A percentile compares a stretch with the other conserved stretches of the same genome.
phyloP scores from a whole-genome alignment of 176 grass and related monocot species.

The Musa beccarii region DNA sequence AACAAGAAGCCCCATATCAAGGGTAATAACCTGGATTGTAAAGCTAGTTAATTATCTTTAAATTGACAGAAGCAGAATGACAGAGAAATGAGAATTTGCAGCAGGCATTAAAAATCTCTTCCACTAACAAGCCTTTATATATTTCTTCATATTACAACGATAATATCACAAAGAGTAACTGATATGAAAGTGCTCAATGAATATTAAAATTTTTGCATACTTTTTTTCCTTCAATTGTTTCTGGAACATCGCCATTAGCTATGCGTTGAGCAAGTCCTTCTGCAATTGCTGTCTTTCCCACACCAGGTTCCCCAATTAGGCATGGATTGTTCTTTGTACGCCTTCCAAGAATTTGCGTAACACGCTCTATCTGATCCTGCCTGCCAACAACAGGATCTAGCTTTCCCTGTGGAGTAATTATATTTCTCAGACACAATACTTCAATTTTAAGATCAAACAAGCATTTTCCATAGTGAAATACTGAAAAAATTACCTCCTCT shows the following conservation, averaged over 20 bases:
- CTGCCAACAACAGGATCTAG: conserved; percentile 92
- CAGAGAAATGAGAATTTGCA: background rate
- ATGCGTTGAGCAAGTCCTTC: conserved; percentile 95
- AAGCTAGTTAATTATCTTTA: background rate
- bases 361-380: conserved; percentile 80
- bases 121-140: background rate
- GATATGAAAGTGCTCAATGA: background rate
- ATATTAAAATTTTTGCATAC: conserved; percentile 24
- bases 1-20: conserved; percentile 99
- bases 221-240: conserved; percentile 99
- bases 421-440: background rate
- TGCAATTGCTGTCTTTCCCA: conserved; percentile 98
- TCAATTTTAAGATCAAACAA: background rate
- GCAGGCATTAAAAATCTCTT: background rate
- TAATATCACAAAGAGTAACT: background rate
- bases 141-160: background rate
- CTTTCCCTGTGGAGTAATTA: conserved; percentile 49
- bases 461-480: background rate
- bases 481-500: conserved; percentile 57
- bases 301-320: conserved; percentile 95
- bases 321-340: conserved; percentile 98
- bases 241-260: conserved; percentile 80
- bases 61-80: background rate
- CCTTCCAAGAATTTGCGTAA: conserved; percentile 91
- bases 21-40: conserved; percentile 79